Evolutionary conservation across 176 grass and related monocot genomes (phyloP).

Genomic region (Phragmites australis): DNA sequence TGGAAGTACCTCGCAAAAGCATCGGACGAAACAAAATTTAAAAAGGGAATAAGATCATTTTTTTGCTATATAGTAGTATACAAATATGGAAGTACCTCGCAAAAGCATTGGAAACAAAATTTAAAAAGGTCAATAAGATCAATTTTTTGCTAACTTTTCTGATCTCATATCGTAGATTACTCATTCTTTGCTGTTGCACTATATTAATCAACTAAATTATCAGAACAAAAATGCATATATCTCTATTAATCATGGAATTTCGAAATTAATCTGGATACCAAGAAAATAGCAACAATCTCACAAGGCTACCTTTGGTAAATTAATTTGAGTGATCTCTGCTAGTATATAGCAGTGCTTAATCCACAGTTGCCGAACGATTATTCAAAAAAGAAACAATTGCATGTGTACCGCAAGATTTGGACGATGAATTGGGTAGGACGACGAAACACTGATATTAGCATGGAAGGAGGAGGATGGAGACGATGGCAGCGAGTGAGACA

Average conservation of each 20-base stretch:
- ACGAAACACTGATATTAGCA: constrained; percentile 16
- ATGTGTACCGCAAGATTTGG: constrained; percentile 45
- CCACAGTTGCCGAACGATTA: background rate
- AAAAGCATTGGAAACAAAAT: background rate
- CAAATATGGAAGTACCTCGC: background rate
- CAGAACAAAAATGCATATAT: background rate
- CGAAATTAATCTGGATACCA: background rate
- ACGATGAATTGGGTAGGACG: constrained; percentile 37
- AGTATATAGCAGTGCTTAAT: background rate
- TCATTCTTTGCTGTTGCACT: background rate
- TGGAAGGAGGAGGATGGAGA: constrained; percentile 43
- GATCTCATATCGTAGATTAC: background rate
- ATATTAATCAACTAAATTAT: background rate
- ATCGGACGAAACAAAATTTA: background rate
- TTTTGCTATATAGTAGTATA: background rate
- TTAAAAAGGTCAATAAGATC: background rate
- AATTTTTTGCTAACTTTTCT: background rate
- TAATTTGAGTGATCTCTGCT: background rate
- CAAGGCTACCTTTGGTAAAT: background rate
- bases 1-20: background rate
- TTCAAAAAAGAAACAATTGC: background rate
- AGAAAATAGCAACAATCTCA: background rate
- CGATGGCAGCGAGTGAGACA: constrained; percentile 30
- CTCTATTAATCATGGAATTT: background rate
- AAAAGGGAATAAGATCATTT: background rate